Conservation (phyloP, 371 early-diverging fungal species). For the Rhizopus delemar region DNA sequence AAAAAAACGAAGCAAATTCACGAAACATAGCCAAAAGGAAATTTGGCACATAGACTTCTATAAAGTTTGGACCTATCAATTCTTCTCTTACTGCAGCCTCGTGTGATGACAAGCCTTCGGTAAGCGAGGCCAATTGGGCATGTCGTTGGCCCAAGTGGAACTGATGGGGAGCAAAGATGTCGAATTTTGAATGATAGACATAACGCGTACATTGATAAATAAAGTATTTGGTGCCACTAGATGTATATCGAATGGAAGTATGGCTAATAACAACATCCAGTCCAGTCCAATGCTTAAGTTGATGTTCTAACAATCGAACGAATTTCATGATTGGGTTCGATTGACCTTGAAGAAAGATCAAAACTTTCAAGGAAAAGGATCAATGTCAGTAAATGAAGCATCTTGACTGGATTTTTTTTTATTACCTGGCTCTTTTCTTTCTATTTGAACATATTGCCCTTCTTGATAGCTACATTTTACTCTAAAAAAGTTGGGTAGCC, state of each 20-base stretch:
- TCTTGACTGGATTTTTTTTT: too few relatives aligned
- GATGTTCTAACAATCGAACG: constrained; percentile 26
- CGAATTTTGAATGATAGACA: constrained; percentile 20
- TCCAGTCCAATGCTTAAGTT: constrained; percentile 31
- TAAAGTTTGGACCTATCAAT: constrained; percentile 72
- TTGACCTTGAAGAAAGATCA: constrained; percentile 20
- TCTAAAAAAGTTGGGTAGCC: constrained; percentile 70
- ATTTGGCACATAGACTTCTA: constrained; percentile 62
- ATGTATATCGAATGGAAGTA: constrained; percentile 47
- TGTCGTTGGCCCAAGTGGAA: constrained; percentile 59
- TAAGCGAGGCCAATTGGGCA: constrained; percentile 42
- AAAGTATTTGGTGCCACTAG: constrained; percentile 64
- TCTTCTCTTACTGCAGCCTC: constrained; percentile 65
- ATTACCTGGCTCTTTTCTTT: constrained; percentile 50
- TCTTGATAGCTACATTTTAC: constrained; percentile 52
- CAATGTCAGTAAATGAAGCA: too few relatives aligned
- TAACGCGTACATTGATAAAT: constrained; percentile 79
- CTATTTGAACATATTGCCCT: constrained; percentile 69
- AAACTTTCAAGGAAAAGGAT: background rate
- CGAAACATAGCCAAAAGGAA: constrained; percentile 54
- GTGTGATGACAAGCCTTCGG: constrained; percentile 52
- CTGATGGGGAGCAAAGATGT: constrained; percentile 58
- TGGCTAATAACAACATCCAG: constrained; percentile 47
- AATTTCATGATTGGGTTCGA: constrained; percentile 12
- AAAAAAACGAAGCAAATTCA: constrained; percentile 76